Conservation (phyloP, 1,284 basidiomycete species). For the Moesziomyces sp. region DNA sequence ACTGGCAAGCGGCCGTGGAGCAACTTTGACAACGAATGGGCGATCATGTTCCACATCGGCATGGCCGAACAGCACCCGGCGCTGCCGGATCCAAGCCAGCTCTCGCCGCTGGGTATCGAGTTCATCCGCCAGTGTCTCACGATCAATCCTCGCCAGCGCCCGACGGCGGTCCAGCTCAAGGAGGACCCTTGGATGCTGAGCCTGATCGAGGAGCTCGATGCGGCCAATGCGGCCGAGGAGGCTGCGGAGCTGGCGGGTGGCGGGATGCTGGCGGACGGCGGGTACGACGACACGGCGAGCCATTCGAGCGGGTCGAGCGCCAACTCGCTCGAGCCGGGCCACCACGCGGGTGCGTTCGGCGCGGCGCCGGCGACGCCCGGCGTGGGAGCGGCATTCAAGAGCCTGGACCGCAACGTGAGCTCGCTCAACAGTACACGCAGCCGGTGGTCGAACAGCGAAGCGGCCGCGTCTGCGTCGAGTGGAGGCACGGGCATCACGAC, state of each 20-base stretch:
- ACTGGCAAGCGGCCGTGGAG: constrained; percentile 98
- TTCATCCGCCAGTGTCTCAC: constrained; percentile 93
- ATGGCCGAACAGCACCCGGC: constrained; percentile 97
- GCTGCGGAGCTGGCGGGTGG: constrained; percentile 31
- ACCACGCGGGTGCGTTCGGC: not conserved
- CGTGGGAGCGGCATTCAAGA: constrained; percentile 21
- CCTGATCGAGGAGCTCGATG: constrained; percentile 63
- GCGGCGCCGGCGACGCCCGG: constrained; percentile 6
- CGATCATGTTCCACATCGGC: constrained; percentile 99
- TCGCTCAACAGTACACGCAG: constrained; percentile 38
- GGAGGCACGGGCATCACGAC: constrained; percentile 30
- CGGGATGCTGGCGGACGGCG: constrained; percentile 1
- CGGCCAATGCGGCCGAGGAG: constrained; percentile 55
- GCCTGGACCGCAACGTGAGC: constrained; percentile 42
- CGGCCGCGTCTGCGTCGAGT: constrained; percentile 1
- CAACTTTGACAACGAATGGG: constrained; percentile 99
- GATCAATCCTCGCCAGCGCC: constrained; percentile 85
- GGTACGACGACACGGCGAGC: constrained; percentile 18
- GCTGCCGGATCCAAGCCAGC: constrained; percentile 87
- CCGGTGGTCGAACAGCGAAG: constrained; percentile 26
- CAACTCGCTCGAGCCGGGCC: constrained; percentile 7
- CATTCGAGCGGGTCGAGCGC: constrained; percentile 19
- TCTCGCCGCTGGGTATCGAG: constrained; percentile 88
- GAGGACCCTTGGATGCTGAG: constrained; percentile 85
- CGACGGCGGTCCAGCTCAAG: constrained; percentile 85